Evolutionary conservation across 441 rosid genomes (phyloP).

Genomic region (Euphorbia corollata): DNA sequence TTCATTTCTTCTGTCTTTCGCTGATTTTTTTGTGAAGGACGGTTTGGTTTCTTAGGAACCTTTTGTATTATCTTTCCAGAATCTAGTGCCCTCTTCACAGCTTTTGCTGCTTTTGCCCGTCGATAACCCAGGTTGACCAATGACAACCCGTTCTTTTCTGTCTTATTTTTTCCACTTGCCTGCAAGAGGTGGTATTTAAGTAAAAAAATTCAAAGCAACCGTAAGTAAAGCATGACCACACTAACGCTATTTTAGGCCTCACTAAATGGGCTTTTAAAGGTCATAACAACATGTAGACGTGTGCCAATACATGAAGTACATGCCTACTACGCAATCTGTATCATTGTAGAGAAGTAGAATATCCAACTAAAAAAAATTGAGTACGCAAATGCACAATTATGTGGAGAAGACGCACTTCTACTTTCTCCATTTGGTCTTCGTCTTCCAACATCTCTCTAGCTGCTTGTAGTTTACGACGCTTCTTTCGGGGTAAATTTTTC

Average conservation of each 20-base stretch:
- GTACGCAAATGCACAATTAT: background rate
- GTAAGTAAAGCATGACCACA: conserved; percentile 2
- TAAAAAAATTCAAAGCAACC: conserved; percentile 11
- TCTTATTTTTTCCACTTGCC: conserved; percentile 46
- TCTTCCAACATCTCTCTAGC: conserved; percentile 95
- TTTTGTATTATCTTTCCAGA: conserved; percentile 56
- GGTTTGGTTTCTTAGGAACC: conserved; percentile 43
- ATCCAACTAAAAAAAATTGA: background rate
- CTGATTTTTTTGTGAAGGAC: conserved; percentile 37
- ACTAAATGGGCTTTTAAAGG: background rate
- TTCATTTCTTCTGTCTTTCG: conserved; percentile 72
- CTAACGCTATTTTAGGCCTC: background rate
- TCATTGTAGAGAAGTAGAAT: background rate
- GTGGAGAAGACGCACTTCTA: conserved; percentile 23
- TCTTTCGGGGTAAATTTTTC: conserved; percentile 87
- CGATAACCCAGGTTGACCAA: conserved; percentile 74
- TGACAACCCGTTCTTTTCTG: conserved; percentile 61
- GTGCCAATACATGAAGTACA: background rate
- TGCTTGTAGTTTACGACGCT: conserved; percentile 88
- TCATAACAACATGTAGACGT: background rate
- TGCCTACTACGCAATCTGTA: background rate
- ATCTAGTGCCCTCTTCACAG: conserved; percentile 64
- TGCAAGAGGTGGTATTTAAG: conserved; percentile 19
- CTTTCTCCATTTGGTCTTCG: conserved; percentile 34
- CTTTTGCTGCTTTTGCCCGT: conserved; percentile 87